Base-by-base conservation (phyloP, 2,329 filamentous ascomycete species). In the Beauveria varroae region DNA sequence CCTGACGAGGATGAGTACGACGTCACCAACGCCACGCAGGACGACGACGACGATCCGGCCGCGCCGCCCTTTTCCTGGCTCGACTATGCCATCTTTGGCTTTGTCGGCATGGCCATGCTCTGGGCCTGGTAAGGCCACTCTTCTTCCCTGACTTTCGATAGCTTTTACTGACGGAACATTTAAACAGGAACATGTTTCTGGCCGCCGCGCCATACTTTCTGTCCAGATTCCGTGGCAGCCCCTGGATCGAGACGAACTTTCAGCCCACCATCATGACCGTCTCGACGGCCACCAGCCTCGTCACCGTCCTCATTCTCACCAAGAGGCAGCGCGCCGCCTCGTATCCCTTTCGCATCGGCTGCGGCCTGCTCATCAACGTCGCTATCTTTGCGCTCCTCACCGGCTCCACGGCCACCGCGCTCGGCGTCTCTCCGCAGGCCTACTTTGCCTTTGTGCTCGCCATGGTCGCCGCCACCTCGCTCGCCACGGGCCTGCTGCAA, bases 131-230 rank as follows among this genome's bases (percentile, higher is more conserved):
- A 83, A 67, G 84, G 28, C 26, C 28, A 22, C 37, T 60, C 9
- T n/a, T 46, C 56, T 41, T 20, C 34, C 34, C 24, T 1, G 3
- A 3, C 4, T 18, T 16, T 16, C 34, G 12, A 37, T 37, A 37
- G 9, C 7, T 14, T 46, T 8, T 10, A 8, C 14, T 30, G 10
- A 28, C 34, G 5, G 28, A n/a, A 53, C 60, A 49, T 37, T 2
- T 37, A 12, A 60, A 18, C 66, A 93, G 91, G 91, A 98, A 98
- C 78, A 97, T 97, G 93, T 97, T 98, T 74, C 85, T 98, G 67
- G 93, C 95, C 51, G 92, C 93, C 9, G 91, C 91, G 1, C 91
- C 93, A 5, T 98, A 98, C 79, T 97, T 98, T 76, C 86, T 93
- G 69, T 81, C 80, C 55, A 91, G 93, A 67, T 96, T 98, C 74